Evolutionary conservation across 169 alveolate species (phyloP), one percentile per base, ranked within the genome.

Genomic region (Plasmodium ovale): DNA sequence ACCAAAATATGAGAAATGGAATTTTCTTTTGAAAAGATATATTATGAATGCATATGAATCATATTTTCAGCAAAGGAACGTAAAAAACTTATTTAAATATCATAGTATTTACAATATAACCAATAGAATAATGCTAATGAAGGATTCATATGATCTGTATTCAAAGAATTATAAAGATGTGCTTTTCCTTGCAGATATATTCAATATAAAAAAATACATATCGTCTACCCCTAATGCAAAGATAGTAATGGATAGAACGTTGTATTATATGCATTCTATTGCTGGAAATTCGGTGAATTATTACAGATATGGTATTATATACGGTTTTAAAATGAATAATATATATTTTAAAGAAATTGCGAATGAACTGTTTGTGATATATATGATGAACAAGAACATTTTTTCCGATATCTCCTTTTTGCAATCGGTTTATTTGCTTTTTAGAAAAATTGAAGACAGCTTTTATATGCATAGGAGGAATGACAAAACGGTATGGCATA

Each of bases 221-320:
- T 42, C 88, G 1, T 19, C 62, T 19, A 42, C 62, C 10, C 65
- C 73, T 9, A 29, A n/a, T 10, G n/a, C 47, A 23, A 59, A 44
- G 39, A 58, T 10, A 54, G 1, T 37, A 21, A 4, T 49, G 16
- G 65, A 73, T 4, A 74, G 74, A 35, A 1, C 12, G 25, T 21
- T 39, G 47, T 59, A 35, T 39, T 27, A 14, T 10, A 16, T 73
- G 14, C 88, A 74, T 58, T 39, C 29, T 44, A 37, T 19, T 14
- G 25, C 44, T 27, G 87, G 87, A n/a, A 72, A 72, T 42, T 14
- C 87, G 51, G 44, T 31, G 19, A 72, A 72, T 19, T 72, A 53
- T 59, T 72, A 72, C 42, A 72, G 54, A 72, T 72, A 72, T 54
- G 87, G 87, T 51, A 72, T 72, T 47, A 72, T 72, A 53, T 72